Evolutionary conservation across 192 early-diverging fungal species (phyloP), one percentile per base, ranked within the genome.

Genomic region (Rhizophagus prolifer): DNA sequence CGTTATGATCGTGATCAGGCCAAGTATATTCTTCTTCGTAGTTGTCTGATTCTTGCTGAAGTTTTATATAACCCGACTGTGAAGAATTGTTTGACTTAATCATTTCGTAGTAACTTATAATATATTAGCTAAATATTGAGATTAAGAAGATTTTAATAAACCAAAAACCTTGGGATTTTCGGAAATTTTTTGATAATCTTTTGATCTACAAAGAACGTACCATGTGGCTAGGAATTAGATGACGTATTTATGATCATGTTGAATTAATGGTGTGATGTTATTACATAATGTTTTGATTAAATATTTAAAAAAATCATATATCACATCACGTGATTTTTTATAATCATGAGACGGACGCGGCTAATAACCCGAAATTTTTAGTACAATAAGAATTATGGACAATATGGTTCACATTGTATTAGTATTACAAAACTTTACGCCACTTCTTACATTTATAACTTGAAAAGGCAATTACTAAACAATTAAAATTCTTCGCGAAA

Each of bases 81-180:
- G 63, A 30, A n/a, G n/a, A 25, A 67, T 67, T 41, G 44, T 44
- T 67, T 44, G 65, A 38, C 34, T n/a, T 67, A 67, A 41, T 41
- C 65, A 67, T 67, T 38, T 67, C 1, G 1, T 41, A 44, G 41
- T 44, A 12, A 44, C 41, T 12, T 44, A 10, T 44, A 44, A 44
- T 44, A 38, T 38, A 44, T 44, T 44, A 44, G 41, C 9, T 1
- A 41, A 41, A 10, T 10, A 41, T 41, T 5, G 34, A 38, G 36
- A 38, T 38, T 38, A 7, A 38, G 36, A 38, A 38, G 3, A 31
- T 36, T 36, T 36, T 34, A 34, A 12, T 44, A 5, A 44, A 44
- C 12, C 41, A 12, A 44, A 44, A 44, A 44, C 41, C 41, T 44
- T 44, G 1, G 1, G 36, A 38, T 38, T 38, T 38, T 38, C 36